phyloP scores from a whole-genome alignment of 2,329 filamentous ascomycete species.

The Cercospora sp. region DNA sequence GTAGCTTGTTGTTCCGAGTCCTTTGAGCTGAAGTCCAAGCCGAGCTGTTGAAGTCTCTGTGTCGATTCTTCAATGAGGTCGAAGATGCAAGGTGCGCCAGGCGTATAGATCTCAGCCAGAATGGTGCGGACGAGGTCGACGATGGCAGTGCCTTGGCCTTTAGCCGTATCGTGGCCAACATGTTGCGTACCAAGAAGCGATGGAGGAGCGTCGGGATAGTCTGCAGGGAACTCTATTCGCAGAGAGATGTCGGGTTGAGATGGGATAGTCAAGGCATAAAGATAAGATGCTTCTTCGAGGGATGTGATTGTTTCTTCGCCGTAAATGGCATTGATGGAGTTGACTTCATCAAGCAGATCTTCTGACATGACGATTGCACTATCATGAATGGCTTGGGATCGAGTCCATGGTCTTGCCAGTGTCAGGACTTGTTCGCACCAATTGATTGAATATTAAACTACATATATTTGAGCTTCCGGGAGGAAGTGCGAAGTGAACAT shows the following conservation, averaged over 20 bases:
- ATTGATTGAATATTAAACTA: too few relatives aligned
- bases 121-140: conserved; percentile 69
- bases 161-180: conserved; percentile 64
- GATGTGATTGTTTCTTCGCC: conserved; percentile 61
- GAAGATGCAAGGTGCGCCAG: conserved; percentile 81
- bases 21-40: conserved; percentile 30
- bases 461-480: background rate
- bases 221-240: conserved; percentile 65
- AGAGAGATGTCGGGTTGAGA: conserved; percentile 57
- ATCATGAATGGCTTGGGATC: background rate
- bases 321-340: conserved; percentile 84
- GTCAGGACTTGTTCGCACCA: too few relatives aligned
- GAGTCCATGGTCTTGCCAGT: background rate
- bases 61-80: conserved; percentile 72
- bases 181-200: conserved; percentile 75
- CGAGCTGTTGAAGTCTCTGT: conserved; percentile 39
- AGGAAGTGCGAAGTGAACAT: background rate
- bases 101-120: conserved; percentile 66
- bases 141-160: conserved; percentile 71
- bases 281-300: conserved; percentile 1
- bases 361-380: conserved; percentile 34
- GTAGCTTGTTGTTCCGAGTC: conserved; percentile 35
- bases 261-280: conserved; percentile 68
- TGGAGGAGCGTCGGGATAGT: conserved; percentile 76
- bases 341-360: conserved; percentile 69